A percentile compares a stretch with the other conserved stretches of the same genome.
Evolutionary conservation across 2,329 filamentous ascomycete genomes (phyloP).

Genomic region (Trichoderma sp.): DNA sequence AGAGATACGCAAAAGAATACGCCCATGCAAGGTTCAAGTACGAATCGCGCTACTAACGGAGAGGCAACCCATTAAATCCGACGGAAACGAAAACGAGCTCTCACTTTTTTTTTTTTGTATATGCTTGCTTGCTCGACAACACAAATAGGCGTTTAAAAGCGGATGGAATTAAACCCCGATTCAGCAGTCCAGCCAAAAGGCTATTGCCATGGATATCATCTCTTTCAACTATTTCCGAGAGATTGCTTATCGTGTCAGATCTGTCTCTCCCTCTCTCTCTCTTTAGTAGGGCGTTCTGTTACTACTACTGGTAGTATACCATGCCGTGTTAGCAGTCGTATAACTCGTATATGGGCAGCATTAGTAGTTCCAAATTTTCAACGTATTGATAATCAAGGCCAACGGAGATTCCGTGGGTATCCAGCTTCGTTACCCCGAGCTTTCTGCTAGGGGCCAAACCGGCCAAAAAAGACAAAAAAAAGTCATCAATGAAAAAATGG

Average conservation of each 20-base stretch:
- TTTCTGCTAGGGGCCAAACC: background rate
- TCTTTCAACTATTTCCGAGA: background rate
- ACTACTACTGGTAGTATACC: too few relatives aligned
- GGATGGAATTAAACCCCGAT: background rate
- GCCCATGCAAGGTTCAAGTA: background rate
- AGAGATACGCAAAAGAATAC: background rate
- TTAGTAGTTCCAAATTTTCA: background rate
- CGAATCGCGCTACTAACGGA: background rate
- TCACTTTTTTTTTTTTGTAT: background rate
- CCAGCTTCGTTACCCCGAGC: background rate
- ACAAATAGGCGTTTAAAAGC: background rate
- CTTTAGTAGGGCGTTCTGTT: too few relatives aligned
- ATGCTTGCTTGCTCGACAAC: background rate
- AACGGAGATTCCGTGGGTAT: slow-evolving; percentile 12
- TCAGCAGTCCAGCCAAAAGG: background rate
- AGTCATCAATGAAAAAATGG: background rate
- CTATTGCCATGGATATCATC: background rate
- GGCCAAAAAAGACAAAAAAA: background rate
- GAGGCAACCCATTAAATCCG: background rate
- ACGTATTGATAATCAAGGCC: background rate
- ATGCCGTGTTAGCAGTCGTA: background rate
- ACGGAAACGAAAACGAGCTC: too few relatives aligned
- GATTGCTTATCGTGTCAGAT: background rate
- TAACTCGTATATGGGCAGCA: background rate
- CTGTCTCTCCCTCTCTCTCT: background rate